These are phyloP conservation scores for Leishmania martiniquensis DNA, from an alignment of 208 protist species.

Conservation along the genomic window DNA sequence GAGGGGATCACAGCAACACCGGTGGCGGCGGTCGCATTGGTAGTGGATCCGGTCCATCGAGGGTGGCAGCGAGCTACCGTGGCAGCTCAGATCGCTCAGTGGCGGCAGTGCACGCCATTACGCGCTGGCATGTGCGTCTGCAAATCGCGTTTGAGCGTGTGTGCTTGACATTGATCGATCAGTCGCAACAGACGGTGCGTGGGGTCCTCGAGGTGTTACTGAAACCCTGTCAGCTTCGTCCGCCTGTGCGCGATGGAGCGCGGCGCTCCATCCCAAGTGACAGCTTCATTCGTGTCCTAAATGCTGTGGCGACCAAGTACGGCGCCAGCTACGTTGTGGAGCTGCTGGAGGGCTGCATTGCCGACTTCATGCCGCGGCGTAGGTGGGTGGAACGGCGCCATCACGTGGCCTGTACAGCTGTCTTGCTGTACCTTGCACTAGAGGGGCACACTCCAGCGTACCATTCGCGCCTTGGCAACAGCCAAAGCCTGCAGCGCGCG, in stretches of 20 bases:
- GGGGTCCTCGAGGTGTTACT: constrained; percentile 79
- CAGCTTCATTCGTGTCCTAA: constrained; percentile 75
- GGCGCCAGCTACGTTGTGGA: constrained; percentile 50
- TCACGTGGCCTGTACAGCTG: constrained; percentile 67
- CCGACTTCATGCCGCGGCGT: constrained; percentile 61
- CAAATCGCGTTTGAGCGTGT: constrained; percentile 80
- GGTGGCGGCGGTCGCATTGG: neutral
- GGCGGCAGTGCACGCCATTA: constrained; percentile 37
- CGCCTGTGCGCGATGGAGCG: constrained; percentile 59
- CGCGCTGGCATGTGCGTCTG: constrained; percentile 66
- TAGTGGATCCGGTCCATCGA: neutral
- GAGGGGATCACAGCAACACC: too few relatives aligned
- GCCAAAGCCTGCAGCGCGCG: constrained; percentile 37
- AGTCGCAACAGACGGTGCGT: constrained; percentile 64
- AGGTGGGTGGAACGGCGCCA: constrained; percentile 68
- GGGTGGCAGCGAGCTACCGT: neutral
- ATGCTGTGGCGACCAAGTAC: constrained; percentile 61
- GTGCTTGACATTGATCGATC: constrained; percentile 62
- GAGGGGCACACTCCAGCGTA: constrained; percentile 67
- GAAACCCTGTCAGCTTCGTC: constrained; percentile 65
- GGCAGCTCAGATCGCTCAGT: constrained; percentile 5
- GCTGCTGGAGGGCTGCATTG: constrained; percentile 60
- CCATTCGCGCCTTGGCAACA: constrained; percentile 36
- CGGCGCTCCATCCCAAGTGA: constrained; percentile 59
- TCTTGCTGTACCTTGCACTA: constrained; percentile 78